Conservation (phyloP, 176 grass and related monocot species). For the Lolium multiflorum region DNA sequence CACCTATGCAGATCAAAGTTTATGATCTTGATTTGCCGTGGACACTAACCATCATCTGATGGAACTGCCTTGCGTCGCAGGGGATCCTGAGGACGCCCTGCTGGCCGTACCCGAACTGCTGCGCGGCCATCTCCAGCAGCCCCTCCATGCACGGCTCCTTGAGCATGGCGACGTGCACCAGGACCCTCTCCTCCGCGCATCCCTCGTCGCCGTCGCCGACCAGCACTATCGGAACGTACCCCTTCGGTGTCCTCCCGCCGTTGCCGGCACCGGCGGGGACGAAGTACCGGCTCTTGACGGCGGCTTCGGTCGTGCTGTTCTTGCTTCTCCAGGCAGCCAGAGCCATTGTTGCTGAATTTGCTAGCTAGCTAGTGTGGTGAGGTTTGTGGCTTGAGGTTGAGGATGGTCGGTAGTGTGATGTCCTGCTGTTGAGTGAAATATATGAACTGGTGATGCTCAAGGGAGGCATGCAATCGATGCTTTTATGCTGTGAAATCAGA, state of each 20-base stretch:
- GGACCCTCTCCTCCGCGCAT: slow-evolving; percentile 29
- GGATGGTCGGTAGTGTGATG: no score
- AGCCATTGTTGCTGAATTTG: no score
- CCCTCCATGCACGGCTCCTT: slow-evolving; percentile 49
- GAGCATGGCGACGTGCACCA: slow-evolving; percentile 46
- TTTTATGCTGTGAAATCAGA: neutral
- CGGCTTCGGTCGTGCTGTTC: neutral
- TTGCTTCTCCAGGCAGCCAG: neutral
- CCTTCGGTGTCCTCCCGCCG: slow-evolving; percentile 23
- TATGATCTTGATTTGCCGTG: neutral
- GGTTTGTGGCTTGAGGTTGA: no score
- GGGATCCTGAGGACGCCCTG: slow-evolving; percentile 51
- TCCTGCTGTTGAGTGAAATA: no score
- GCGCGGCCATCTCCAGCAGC: slow-evolving; percentile 49
- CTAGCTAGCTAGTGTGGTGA: no score
- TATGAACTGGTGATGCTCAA: neutral
- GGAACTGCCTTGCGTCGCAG: neutral
- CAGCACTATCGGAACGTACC: slow-evolving; percentile 57
- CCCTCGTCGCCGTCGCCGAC: neutral
- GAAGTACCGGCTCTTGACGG: neutral
- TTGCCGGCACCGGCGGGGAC: neutral
- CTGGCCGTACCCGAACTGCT: slow-evolving; percentile 53
- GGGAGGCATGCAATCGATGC: neutral
- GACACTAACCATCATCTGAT: neutral
- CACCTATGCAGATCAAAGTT: no score